Base-by-base conservation (phyloP, 108 stramenopile genomes). In the Discostella pseudostelligera region DNA sequence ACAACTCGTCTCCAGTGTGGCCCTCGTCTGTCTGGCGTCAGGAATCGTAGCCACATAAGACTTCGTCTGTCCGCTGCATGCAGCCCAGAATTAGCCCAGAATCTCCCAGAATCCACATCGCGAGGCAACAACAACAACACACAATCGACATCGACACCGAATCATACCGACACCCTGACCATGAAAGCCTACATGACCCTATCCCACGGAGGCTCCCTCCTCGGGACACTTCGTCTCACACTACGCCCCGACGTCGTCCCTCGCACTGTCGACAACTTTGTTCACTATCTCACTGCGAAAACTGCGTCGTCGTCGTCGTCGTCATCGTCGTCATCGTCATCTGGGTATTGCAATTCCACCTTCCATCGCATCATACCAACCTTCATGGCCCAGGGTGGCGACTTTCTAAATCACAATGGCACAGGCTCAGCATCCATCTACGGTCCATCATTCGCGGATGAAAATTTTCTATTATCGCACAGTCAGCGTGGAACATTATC, bases 321-420 rank as follows among this genome's bases (percentile, higher is more conserved):
- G 22, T 10, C 26, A 24, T 16, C 6, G 14, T 8, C 22, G 25
- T 3, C 20, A 26, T 1, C 46, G 24, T 0, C 36, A 56, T 39
- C 66, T 25, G 69, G 69, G 35, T 84, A 84, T 50, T 28, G 37
- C 20, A 55, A 79, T 48, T 93, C 89, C 46, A 56, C 62, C 8
- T 96, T 96, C 69, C 97, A 98, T 75, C 88, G 97, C 37, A 87
- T 98, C 47, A 98, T 98, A 51, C 71, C 70, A 42, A 90, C 87
- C 59, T 96, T 96, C 77, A 98, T 98, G 96, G 87, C 89, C 28
- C 97, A 98, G 80, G 95, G 94, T 10, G 97, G 97, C 3, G 97
- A 98, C 81, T 97, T 94, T 70, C 66, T 81, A n/a, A 70, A 80
- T 24, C 79, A 84, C 43, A 90, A 96, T 67, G 97, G 97, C 39